phyloP scores from a whole-genome alignment of 495 filamentous ascomycete genomes.

The Choiromyces venosus region DNA sequence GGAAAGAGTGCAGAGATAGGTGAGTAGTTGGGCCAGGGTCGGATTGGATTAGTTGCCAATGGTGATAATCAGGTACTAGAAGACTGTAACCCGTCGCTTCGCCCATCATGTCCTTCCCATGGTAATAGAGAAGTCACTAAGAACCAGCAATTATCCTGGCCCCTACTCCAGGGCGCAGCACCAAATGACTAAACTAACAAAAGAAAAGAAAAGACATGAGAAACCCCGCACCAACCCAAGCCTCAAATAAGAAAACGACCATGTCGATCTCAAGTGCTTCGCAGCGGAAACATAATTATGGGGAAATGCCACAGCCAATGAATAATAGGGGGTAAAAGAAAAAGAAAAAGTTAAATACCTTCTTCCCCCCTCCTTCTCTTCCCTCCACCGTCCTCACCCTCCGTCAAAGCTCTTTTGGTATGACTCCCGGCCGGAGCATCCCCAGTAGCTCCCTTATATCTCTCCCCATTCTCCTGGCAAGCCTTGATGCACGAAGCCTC shows the following conservation, averaged over 20 bases:
- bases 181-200: background rate
- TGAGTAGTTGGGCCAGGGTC: background rate
- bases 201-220: background rate
- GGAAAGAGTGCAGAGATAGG: background rate
- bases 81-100: background rate
- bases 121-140: conserved; percentile 1
- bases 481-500: conserved; percentile 23
- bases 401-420: conserved; percentile 25
- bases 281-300: background rate
- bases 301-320: background rate
- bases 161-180: background rate
- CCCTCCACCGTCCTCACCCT: conserved; percentile 33
- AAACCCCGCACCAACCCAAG: background rate
- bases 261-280: background rate
- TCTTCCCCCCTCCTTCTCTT: conserved; percentile 37
- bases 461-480: conserved; percentile 29
- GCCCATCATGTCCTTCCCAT: background rate
- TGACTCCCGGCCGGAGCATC: conserved; percentile 13
- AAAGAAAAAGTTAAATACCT: conserved; percentile 39
- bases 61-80: background rate
- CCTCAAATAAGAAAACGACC: background rate
- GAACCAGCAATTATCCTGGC: background rate
- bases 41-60: background rate
- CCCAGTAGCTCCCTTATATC: conserved; percentile 21
- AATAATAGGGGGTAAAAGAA: conserved; percentile 11